Evolutionary conservation across 768 basidiomycete genomes (phyloP), one percentile per base, ranked within the genome.

Genomic region (Ramaria sp.): DNA sequence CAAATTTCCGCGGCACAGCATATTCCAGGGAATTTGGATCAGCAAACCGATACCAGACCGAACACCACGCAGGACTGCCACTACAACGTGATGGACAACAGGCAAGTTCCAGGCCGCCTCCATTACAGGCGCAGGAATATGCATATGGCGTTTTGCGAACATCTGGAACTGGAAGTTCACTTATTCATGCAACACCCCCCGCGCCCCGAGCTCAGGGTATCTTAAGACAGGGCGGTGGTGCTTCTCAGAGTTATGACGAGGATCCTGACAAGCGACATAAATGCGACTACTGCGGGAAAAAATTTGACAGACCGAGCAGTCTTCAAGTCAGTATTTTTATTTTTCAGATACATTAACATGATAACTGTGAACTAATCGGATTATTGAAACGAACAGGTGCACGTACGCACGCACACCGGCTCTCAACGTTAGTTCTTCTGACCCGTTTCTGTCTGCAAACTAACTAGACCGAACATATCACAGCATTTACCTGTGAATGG

Each of bases 241-340:
- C 48, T 3, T 31, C 48, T 10, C 47, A 48, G 4, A 49, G 6
- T 10, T n/a, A 49, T 24, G 48, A 49, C 22, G 31, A 30, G 1
- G 48, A 49, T 3, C 22, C 48, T 4, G 48, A 49, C 19, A 49
- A 33, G 13, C 48, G 48, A 30, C 27, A 57, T 22, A 49, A 33
- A 30, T 57, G 55, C 45, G 55, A 57, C 7, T 57, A 57, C 24
- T 57, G 55, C 46, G 55, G 55, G 27, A 57, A 57, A 30, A 37
- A 41, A 27, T 57, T 57, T 15, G 55, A 49, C 17, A 47, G 45
- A 31, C 55, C 55, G 4, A 57, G 55, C 30, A 47, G 48, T 39
- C 45, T 57, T 5, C 46, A 57, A 45, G 55, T 57, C 20, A 17
- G 30, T 39, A 6, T 30, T 51, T 27, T 27, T 39, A 6, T 30